phyloP scores from a whole-genome alignment of 192 early-diverging fungal genomes.

The Coemansia reversa region DNA sequence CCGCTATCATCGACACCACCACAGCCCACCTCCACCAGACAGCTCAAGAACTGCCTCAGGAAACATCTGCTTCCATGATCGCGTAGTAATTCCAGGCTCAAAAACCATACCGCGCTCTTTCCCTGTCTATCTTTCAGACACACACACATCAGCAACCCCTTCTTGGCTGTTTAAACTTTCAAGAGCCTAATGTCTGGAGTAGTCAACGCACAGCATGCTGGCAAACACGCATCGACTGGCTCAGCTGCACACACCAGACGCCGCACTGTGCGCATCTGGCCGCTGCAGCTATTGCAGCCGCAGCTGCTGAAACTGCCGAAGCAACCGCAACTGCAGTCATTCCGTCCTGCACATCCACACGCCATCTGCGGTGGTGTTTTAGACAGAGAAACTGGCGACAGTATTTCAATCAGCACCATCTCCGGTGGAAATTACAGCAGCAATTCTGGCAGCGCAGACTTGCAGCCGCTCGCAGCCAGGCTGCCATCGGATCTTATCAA shows the following conservation, averaged over 20 bases:
- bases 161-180: neutral
- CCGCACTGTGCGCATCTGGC: neutral
- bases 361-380: neutral
- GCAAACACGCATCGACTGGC: slow-evolving; percentile 1
- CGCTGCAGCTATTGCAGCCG: slow-evolving; percentile 4
- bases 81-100: slow-evolving; percentile 12
- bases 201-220: neutral
- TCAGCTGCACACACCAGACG: neutral
- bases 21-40: no score
- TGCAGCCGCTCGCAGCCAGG: slow-evolving; percentile 7
- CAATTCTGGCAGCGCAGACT: neutral
- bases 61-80: slow-evolving; percentile 5
- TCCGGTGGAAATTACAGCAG: neutral
- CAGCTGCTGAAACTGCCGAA: neutral
- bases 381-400: no score
- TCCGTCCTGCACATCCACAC: neutral
- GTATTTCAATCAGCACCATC: neutral
- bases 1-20: no score
- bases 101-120: neutral
- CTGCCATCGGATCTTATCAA: slow-evolving; percentile 39
- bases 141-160: neutral
- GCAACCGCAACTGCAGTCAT: neutral
- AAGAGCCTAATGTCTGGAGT: neutral
- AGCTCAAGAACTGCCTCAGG: no score
- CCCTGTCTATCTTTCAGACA: neutral